phyloP scores from a whole-genome alignment of 371 early-diverging fungal species.

The Mortierella sp. region DNA sequence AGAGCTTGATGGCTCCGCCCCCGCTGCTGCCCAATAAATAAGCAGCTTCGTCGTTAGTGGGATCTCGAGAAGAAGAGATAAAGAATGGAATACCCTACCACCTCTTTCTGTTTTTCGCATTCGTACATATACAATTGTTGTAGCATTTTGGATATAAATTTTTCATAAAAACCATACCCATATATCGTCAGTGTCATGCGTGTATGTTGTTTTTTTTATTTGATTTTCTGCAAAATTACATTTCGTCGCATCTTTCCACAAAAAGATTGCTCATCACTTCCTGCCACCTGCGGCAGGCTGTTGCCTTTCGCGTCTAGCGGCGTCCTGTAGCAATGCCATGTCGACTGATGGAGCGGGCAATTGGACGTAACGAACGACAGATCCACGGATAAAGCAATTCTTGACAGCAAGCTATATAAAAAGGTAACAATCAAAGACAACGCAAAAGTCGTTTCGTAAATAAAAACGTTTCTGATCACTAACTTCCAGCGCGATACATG shows the following conservation, averaged over 20 bases:
- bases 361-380: conserved; percentile 97
- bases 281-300: conserved; percentile 66
- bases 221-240: background rate
- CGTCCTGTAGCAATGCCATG: conserved; percentile 95
- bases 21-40: conserved; percentile 40
- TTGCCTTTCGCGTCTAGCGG: conserved; percentile 90
- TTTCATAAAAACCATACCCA: background rate
- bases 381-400: conserved; percentile 98
- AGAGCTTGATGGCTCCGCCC: conserved; percentile 48
- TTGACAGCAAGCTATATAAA: conserved; percentile 87
- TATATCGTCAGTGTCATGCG: too few relatives aligned
- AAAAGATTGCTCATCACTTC: conserved; percentile 19
- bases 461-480: background rate
- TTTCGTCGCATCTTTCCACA: background rate
- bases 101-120: conserved; percentile 6
- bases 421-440: background rate
- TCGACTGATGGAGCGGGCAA: conserved; percentile 91
- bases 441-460: background rate
- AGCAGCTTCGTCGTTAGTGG: background rate
- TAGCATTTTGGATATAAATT: background rate
- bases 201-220: background rate
- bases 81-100: background rate
- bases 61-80: background rate
- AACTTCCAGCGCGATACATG: too few relatives aligned
- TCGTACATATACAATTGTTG: background rate